Base-by-base conservation (phyloP, 208 protist genomes). In the Leishmania martiniquensis region DNA sequence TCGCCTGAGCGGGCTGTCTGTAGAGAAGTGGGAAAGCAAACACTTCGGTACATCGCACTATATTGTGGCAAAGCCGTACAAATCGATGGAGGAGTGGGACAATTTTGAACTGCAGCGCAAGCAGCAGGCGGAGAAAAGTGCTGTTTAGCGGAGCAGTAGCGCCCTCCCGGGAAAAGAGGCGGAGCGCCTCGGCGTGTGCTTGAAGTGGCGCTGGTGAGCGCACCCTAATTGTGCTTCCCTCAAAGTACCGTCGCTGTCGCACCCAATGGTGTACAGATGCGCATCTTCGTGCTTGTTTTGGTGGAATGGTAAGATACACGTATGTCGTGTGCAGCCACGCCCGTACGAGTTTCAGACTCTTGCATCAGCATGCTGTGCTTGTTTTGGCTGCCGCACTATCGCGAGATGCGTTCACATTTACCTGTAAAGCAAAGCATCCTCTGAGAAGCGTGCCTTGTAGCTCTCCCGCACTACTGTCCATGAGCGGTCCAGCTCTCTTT, bases 41-140 rank as follows among this genome's bases (percentile, higher is more conserved):
- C 94, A 97, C 78, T 97, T 97, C 85, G 94, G 94, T 7, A 97
- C 92, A 20, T 96, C 94, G 45, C 89, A 95, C 63, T 95, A 95
- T 81, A 91, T 95, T 65, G 84, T 96, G 39, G 90, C 87, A 10
- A 93, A 89, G 84, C 94, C 94, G 44, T 95, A 87, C 78, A 96
- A 96, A 60, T 82, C 86, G 10, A 92, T 94, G 87, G 82, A 91
- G 57, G 90, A 96, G 74, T 91, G 82, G 87, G 90, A 94, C 29
- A 37, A 44, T 49, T 86, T 81, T 59, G 81, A 80, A 57, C 45
- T 76, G 17, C 59, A 84, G 59, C 75, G 62, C 49, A 44, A 77
- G 32, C 72, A 69, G 9, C 69, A 76, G 37, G 17, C 39, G 17
- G 80, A 42, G 51, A 84, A 52, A n/a, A n/a, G 45, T 72, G 37